A percentile compares a stretch with the other conserved stretches of the same genome.
Evolutionary conservation across 2,329 filamentous ascomycete species (phyloP).

Genomic region (Talaromyces sp.): DNA sequence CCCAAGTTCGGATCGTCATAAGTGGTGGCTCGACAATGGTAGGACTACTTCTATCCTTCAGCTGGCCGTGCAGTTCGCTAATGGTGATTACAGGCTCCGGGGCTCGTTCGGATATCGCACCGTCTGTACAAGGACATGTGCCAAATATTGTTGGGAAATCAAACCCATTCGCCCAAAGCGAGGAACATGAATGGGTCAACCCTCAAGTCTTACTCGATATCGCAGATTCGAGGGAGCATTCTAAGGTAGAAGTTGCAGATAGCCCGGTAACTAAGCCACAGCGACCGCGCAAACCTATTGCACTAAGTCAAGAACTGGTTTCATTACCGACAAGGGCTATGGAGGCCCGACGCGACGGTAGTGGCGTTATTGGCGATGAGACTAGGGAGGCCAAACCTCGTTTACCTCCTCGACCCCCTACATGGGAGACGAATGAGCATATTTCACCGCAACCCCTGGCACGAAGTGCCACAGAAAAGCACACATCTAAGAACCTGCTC

Average conservation of each 20-base stretch:
- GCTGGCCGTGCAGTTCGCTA: conserved; percentile 12
- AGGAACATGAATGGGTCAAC: conserved; percentile 77
- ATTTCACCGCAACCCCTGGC: background rate
- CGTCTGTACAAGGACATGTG: conserved; percentile 58
- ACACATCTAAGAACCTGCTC: conserved; percentile 3
- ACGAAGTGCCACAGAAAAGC: background rate
- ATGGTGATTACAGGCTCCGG: conserved; percentile 53
- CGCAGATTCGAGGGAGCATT: background rate
- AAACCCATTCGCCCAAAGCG: conserved; percentile 72
- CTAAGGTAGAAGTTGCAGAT: background rate
- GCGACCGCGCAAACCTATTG: conserved; percentile 3
- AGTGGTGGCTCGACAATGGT: conserved; percentile 63
- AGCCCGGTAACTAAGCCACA: background rate
- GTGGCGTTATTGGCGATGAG: background rate
- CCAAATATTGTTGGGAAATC: conserved; percentile 69
- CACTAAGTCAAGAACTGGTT: background rate
- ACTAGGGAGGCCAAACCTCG: conserved; percentile 3
- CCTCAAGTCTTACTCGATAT: conserved; percentile 5
- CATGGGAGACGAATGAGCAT: background rate
- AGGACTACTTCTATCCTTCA: conserved; percentile 22
- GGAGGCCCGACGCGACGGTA: background rate
- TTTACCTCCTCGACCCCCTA: conserved; percentile 9
- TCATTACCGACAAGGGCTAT: background rate
- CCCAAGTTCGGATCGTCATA: conserved; percentile 57
- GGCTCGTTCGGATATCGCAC: conserved; percentile 65